These are phyloP conservation scores for Plectranthus barbatus DNA, from an alignment of 257 asterid genomes.

Conservation along the genomic window DNA sequence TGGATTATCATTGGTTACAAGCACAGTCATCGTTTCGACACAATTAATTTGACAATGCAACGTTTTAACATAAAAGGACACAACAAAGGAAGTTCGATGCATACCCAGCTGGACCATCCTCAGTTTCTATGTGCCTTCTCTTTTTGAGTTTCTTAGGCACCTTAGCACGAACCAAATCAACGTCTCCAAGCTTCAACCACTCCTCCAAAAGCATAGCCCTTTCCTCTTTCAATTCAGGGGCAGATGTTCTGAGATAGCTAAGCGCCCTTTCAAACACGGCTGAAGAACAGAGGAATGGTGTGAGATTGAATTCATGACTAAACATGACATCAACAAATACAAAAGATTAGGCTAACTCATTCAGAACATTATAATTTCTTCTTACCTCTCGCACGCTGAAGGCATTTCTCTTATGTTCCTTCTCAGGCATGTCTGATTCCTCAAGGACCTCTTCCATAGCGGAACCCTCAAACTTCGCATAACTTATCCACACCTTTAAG, in stretches of 20 bases:
- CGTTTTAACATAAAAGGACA: no score
- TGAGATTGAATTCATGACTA: not conserved
- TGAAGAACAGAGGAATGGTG: slow-evolving; percentile 20
- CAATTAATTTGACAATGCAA: not conserved
- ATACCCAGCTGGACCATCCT: slow-evolving; percentile 83
- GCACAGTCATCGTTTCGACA: not conserved
- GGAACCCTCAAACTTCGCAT: slow-evolving; percentile 88
- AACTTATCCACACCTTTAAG: slow-evolving; percentile 96
- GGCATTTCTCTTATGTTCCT: slow-evolving; percentile 41
- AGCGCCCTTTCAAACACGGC: slow-evolving; percentile 80
- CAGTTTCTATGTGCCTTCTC: slow-evolving; percentile 78
- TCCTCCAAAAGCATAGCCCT: slow-evolving; percentile 90
- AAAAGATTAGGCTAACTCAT: not conserved
- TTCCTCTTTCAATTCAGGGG: slow-evolving; percentile 87
- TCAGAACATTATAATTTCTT: not conserved
- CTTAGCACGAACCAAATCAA: slow-evolving; percentile 60
- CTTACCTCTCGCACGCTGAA: slow-evolving; percentile 76
- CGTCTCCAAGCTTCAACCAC: slow-evolving; percentile 79
- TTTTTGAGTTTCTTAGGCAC: slow-evolving; percentile 86
- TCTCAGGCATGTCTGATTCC: slow-evolving; percentile 40
- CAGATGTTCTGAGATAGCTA: slow-evolving; percentile 56
- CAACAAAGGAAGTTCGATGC: slow-evolving; percentile 10
- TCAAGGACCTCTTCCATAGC: slow-evolving; percentile 37
- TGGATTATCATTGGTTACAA: not conserved
- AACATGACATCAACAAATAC: not conserved